phyloP scores from a whole-genome alignment of 768 basidiomycete species.

The Gloeopeniophorella convolvens region DNA sequence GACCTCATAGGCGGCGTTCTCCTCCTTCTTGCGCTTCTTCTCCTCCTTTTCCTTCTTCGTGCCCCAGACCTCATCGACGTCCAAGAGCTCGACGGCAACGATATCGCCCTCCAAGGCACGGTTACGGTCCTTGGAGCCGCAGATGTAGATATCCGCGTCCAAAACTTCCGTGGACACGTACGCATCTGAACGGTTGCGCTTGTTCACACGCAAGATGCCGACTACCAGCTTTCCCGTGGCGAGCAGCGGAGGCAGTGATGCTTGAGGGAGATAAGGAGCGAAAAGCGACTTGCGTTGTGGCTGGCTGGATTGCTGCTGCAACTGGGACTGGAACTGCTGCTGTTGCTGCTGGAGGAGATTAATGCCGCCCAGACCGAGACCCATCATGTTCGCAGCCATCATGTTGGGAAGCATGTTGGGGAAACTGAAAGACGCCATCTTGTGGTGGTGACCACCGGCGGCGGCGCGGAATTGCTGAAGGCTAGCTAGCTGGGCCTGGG shows the following conservation, averaged over 20 bases:
- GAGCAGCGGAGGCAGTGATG: constrained; percentile 91
- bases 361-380: constrained; percentile 72
- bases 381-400: constrained; percentile 97
- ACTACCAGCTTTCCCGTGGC: constrained; percentile 97
- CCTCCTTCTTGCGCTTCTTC: constrained; percentile 99
- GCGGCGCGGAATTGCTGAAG: constrained; percentile 96
- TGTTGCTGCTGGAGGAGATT: constrained; percentile 90
- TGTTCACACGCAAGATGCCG: constrained; percentile 94
- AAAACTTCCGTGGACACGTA: constrained; percentile 98
- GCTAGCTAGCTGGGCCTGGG: constrained; percentile 93
- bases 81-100: constrained; percentile 94
- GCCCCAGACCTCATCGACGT: constrained; percentile 96
- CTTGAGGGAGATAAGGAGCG: constrained; percentile 97
- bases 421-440: constrained; percentile 97
- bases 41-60: constrained; percentile 99
- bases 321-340: constrained; percentile 90
- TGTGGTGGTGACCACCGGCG: constrained; percentile 89
- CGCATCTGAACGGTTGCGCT: constrained; percentile 96
- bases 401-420: constrained; percentile 97
- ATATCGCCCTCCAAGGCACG: constrained; percentile 98
- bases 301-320: constrained; percentile 86
- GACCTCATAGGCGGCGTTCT: constrained; percentile 91
- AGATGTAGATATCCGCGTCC: constrained; percentile 98
- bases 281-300: constrained; percentile 98
- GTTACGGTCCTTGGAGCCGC: constrained; percentile 97